A percentile compares a stretch with the other conserved stretches of the same genome.
phyloP scores from a whole-genome alignment of 2,329 filamentous ascomycete genomes.

The Colletotrichum horii region DNA sequence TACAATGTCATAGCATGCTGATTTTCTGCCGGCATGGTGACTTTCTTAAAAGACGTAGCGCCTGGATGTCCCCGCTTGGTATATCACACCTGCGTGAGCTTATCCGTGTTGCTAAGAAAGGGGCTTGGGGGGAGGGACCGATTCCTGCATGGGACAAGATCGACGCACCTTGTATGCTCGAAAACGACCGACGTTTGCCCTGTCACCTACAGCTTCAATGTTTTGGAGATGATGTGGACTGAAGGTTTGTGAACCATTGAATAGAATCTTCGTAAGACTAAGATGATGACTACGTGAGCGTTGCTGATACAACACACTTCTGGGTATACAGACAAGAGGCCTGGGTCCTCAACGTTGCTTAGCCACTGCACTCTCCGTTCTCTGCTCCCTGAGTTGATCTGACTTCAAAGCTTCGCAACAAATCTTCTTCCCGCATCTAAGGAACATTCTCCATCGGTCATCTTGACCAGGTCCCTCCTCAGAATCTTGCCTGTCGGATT shows the following conservation, averaged over 20 bases:
- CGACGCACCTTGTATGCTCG: accelerated
- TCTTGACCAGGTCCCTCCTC: constrained; percentile 33
- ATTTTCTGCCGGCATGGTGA: background rate
- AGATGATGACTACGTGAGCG: background rate
- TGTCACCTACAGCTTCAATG: accelerated
- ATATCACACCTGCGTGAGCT: background rate
- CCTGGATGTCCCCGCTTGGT: background rate
- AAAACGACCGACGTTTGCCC: background rate
- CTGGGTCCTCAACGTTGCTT: background rate
- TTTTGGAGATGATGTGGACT: background rate
- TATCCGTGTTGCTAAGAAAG: background rate
- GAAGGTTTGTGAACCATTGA: background rate
- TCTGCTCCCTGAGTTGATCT: background rate
- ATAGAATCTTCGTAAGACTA: background rate
- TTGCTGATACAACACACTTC: background rate
- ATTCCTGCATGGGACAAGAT: background rate
- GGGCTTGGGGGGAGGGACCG: background rate
- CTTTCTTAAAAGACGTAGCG: background rate
- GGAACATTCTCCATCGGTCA: constrained; percentile 35
- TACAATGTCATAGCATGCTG: background rate
- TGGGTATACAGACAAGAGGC: background rate
- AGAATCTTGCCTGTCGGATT: constrained; percentile 44
- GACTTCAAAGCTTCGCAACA: constrained; percentile 6
- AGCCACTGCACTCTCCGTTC: background rate
- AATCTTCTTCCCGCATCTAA: constrained; percentile 18